Conservation (phyloP, 2,329 filamentous ascomycete species). For the Botrytis cinerea region DNA sequence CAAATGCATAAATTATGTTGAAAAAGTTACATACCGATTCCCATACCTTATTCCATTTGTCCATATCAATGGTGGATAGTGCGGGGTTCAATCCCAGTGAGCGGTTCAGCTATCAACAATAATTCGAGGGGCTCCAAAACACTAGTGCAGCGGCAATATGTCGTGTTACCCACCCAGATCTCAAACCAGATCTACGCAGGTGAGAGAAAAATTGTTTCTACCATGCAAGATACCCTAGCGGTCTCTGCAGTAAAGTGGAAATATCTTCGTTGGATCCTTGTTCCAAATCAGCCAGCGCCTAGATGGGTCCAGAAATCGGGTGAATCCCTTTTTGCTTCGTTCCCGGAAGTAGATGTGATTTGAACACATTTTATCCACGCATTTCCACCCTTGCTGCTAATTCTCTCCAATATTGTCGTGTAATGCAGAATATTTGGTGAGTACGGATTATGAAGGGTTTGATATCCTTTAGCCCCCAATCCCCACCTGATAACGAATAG, state of each 20-base stretch:
- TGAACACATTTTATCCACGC: background rate
- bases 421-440: background rate
- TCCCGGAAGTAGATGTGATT: background rate
- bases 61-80: background rate
- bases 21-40: background rate
- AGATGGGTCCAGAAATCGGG: conserved; percentile 14
- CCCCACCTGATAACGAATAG: background rate
- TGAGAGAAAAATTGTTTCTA: background rate
- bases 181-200: conserved; percentile 10
- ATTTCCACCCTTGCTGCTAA: background rate
- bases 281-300: conserved; percentile 9
- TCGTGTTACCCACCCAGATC: conserved; percentile 14
- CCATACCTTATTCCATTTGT: background rate
- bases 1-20: background rate
- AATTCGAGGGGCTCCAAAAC: background rate
- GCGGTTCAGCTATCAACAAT: background rate
- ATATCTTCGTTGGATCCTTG: background rate
- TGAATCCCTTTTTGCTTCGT: background rate
- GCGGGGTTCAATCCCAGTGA: conserved; percentile 6
- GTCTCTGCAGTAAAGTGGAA: background rate
- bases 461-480: background rate
- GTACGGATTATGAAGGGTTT: background rate
- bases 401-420: conserved; percentile 1
- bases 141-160: conserved; percentile 15
- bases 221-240: conserved; percentile 1